Conservation (phyloP, 495 filamentous ascomycete genomes). For the Xylaria intraflava region DNA sequence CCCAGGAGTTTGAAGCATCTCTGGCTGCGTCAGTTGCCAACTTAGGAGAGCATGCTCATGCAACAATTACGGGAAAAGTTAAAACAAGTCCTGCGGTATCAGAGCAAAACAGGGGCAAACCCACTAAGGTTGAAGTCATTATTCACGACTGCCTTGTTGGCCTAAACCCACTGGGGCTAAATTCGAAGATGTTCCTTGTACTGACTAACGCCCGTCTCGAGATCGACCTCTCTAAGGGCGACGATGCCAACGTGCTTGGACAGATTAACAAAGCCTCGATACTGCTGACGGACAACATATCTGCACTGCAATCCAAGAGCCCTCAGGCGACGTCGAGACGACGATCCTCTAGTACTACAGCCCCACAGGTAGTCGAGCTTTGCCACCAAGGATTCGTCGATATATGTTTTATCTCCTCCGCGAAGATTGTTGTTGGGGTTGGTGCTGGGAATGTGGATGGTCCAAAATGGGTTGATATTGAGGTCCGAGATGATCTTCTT, state of each 20-base stretch:
- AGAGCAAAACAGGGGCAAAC: conserved; percentile 29
- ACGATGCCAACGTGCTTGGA: conserved; percentile 52
- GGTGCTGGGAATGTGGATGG: conserved; percentile 44
- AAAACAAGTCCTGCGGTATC: conserved; percentile 2
- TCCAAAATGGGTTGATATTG: conserved; percentile 65
- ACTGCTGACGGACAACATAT: conserved; percentile 73
- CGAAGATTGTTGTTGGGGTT: conserved; percentile 55
- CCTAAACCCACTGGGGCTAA: conserved; percentile 71
- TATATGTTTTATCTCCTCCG: conserved; percentile 76
- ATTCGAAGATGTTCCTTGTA: conserved; percentile 68
- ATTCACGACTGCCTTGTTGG: conserved; percentile 76
- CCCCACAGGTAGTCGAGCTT: conserved; percentile 58
- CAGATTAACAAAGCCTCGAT: conserved; percentile 73
- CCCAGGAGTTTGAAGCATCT: conserved; percentile 65
- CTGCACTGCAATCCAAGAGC: conserved; percentile 45
- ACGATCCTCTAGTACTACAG: conserved; percentile 42
- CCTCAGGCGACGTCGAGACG: conserved; percentile 34
- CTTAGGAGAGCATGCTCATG: conserved; percentile 54
- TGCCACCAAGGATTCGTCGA: conserved; percentile 71
- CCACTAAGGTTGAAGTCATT: conserved; percentile 62
- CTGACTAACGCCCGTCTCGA: conserved; percentile 68
- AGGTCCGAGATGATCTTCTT: conserved; percentile 75
- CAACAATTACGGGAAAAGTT: conserved; percentile 33
- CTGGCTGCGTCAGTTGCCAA: conserved; percentile 76
- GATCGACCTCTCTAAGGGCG: conserved; percentile 53